These are phyloP conservation scores for Clonostachys rosea DNA, from an alignment of 2,329 filamentous ascomycete genomes.

Conservation along the genomic window DNA sequence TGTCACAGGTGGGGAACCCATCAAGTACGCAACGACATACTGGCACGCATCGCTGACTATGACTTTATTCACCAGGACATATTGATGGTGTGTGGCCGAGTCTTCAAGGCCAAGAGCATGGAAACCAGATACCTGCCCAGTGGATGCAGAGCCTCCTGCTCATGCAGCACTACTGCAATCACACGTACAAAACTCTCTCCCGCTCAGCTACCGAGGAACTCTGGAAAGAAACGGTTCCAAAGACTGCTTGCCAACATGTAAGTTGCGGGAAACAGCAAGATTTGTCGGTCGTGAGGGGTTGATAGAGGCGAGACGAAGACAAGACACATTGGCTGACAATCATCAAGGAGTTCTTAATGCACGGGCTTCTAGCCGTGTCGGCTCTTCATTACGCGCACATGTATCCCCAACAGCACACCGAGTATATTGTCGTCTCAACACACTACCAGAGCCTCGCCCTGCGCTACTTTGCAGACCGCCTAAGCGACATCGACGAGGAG, in stretches of 20 bases:
- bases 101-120: too few relatives aligned
- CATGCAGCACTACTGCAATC: slow-evolving; percentile 3
- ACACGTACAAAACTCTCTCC: slow-evolving; percentile 1
- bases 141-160: slow-evolving; percentile 5
- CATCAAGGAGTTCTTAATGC: slow-evolving; percentile 9
- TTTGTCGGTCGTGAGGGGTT: neutral
- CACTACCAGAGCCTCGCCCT: slow-evolving; percentile 9
- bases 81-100: too few relatives aligned
- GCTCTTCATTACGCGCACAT: slow-evolving; percentile 8
- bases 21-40: too few relatives aligned
- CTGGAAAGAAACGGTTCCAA: slow-evolving; percentile 4
- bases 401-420: slow-evolving; percentile 5
- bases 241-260: neutral
- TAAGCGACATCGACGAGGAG: slow-evolving; percentile 8
- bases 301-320: neutral
- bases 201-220: slow-evolving; percentile 3
- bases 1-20: too few relatives aligned
- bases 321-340: neutral
- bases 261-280: neutral
- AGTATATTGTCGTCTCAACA: slow-evolving; percentile 7
- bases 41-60: too few relatives aligned
- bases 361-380: slow-evolving; percentile 9
- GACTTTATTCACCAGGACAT: too few relatives aligned
- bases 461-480: slow-evolving; percentile 6
- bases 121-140: slow-evolving; percentile 3